Base-by-base conservation (phyloP, 352 stramenopile genomes). In the Nothophytophthora sp. region DNA sequence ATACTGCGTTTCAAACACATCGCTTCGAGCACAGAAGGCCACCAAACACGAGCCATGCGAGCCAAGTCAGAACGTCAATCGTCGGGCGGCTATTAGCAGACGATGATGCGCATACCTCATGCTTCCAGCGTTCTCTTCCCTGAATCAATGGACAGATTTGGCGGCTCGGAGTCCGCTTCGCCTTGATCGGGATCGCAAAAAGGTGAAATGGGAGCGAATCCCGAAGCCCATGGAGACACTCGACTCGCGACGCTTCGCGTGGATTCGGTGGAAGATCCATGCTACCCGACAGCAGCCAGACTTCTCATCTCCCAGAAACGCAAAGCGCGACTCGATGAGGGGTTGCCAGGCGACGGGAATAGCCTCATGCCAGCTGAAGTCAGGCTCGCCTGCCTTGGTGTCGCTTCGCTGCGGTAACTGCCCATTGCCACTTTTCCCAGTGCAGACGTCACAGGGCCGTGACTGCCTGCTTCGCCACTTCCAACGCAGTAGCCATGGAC, bases 1-100 rank as follows among this genome's bases (percentile, higher is more conserved):
- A 53, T 87, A 92, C 34, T 73, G 51, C 20, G 53, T 16, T 49
- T 51, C 54, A 10, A 70, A 64, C 13, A 51, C 20, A 28, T 67
- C 62, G 60, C 62, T 70, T 28, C 16, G 0, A 30, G 36, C 19
- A 52, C 19, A 42, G 36, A 46, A n/a, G n/a, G n/a, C n/a, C 29
- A n/a, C 12, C 4, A 10, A 35, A 15, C 29, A 35, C 29, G 16
- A 12, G 9, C 29, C 13, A 35, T 10, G 12, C 29, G 16, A 12
- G 29, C 13, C 13, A n/a, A n/a, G 29, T 35, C 29, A 35, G 9
- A 3, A 10, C 29, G 16, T 15, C 29, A n/a, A n/a, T n/a, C n/a
- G n/a, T n/a, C n/a, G n/a, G n/a, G n/a, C n/a, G n/a, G n/a, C n/a
- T n/a, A n/a, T n/a, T n/a, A n/a, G n/a, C n/a, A n/a, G n/a, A n/a